Evolutionary conservation across 331 rosid species (phyloP).

Genomic region (Spiraea crenata): DNA sequence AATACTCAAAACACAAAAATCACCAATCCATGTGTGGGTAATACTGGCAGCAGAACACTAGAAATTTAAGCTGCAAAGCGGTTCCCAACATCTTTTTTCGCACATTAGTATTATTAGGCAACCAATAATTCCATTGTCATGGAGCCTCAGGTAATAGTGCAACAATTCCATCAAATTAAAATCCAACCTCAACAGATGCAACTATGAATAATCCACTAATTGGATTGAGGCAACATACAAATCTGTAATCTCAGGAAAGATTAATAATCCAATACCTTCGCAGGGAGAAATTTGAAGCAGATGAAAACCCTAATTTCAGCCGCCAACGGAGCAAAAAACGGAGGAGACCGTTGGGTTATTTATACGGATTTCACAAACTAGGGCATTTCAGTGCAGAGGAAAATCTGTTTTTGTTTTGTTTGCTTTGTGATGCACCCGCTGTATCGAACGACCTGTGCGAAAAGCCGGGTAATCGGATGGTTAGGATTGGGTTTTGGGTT

Average conservation of each 20-base stretch:
- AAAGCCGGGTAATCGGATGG: background rate
- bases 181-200: background rate
- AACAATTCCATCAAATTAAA: background rate
- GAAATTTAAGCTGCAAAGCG: conserved; percentile 36
- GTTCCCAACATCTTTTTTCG: conserved; percentile 27
- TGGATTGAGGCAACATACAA: background rate
- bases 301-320: conserved; percentile 2
- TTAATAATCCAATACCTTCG: background rate
- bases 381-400: background rate
- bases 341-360: conserved; percentile 5
- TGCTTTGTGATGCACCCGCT: background rate
- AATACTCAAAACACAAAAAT: background rate
- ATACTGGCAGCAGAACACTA: conserved; percentile 35
- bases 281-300: background rate
- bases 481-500: background rate
- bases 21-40: conserved; percentile 27
- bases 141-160: conserved; percentile 36
- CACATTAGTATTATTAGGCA: conserved; percentile 25
- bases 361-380: background rate
- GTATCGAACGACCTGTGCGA: background rate
- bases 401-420: background rate
- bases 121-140: conserved; percentile 21
- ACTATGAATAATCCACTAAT: background rate
- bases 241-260: background rate
- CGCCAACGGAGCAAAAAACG: background rate